Conservation (phyloP, 768 basidiomycete species). For the Gloeostereum incarnatum region DNA sequence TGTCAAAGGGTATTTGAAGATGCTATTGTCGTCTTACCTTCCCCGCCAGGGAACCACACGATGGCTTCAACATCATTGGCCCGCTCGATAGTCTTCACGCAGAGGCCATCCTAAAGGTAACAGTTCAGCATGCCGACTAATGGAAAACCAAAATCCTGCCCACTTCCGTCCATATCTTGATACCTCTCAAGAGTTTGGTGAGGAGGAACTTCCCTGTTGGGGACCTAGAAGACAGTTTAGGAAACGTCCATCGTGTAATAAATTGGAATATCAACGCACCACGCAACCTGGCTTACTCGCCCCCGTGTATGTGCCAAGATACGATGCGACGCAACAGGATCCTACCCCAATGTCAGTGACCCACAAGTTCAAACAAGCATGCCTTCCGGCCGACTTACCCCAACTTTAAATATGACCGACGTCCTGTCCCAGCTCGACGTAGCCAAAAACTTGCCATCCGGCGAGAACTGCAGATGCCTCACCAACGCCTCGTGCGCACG, state of each 20-base stretch:
- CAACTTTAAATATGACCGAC: constrained; percentile 53
- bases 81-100: constrained; percentile 54
- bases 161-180: constrained; percentile 70
- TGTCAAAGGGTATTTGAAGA: not conserved
- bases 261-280: constrained; percentile 24
- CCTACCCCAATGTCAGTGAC: constrained; percentile 20
- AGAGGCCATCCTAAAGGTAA: constrained; percentile 50
- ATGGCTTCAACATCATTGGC: constrained; percentile 48
- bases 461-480: constrained; percentile 65
- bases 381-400: constrained; percentile 26
- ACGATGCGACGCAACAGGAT: constrained; percentile 47
- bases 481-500: constrained; percentile 60
- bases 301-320: constrained; percentile 57
- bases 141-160: no score
- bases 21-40: constrained; percentile 37
- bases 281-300: constrained; percentile 69
- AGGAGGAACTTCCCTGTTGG: constrained; percentile 51
- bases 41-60: constrained; percentile 56
- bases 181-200: constrained; percentile 51
- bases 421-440: constrained; percentile 72
- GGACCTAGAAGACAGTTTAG: no score
- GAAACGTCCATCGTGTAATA: not conserved
- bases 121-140: not conserved
- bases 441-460: constrained; percentile 62
- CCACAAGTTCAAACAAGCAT: not conserved